Evolutionary conservation across 2,329 filamentous ascomycete genomes (phyloP).

Genomic region (Ustilaginoidea virens): DNA sequence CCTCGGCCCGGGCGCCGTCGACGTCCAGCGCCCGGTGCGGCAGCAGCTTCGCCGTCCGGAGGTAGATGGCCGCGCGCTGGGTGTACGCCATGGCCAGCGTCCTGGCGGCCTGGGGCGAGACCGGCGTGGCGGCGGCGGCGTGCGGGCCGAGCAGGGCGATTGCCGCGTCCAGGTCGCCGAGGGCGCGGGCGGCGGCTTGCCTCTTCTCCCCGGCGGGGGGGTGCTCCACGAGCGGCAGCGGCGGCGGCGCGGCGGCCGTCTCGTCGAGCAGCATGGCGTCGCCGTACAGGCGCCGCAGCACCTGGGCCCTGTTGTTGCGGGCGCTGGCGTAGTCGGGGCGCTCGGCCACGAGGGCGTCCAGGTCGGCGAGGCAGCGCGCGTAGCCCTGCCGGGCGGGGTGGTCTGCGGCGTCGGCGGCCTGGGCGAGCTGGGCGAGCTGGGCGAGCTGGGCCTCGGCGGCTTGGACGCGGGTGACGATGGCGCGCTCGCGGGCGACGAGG

Average conservation of each 20-base stretch:
- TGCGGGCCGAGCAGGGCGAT: constrained; percentile 46
- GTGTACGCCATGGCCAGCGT: constrained; percentile 57
- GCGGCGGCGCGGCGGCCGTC: constrained; percentile 20
- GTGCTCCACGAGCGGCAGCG: constrained; percentile 25
- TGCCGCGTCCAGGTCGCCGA: constrained; percentile 40
- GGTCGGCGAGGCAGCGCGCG: constrained; percentile 26
- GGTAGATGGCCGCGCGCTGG: constrained; percentile 51
- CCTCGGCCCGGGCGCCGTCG: constrained; percentile 25
- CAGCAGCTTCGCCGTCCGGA: constrained; percentile 39
- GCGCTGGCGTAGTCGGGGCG: constrained; percentile 56
- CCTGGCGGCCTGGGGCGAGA: constrained; percentile 49
- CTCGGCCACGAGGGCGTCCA: constrained; percentile 40
- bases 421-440: constrained; percentile 32
- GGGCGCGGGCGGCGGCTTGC: constrained; percentile 22
- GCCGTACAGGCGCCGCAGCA: constrained; percentile 44
- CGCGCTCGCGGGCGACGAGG: constrained; percentile 33
- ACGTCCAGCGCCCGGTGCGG: constrained; percentile 21
- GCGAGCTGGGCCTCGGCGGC: constrained; percentile 37
- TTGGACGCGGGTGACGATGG: constrained; percentile 39
- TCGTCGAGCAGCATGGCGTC: constrained; percentile 37
- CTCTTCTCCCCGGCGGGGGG: constrained; percentile 21
- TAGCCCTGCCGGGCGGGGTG: constrained; percentile 28
- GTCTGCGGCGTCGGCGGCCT: constrained; percentile 19
- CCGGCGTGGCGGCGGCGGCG: constrained; percentile 26
- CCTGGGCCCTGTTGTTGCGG: constrained; percentile 60